Conservation (phyloP, 1,284 basidiomycete genomes). For the Golubevia pallescens region DNA sequence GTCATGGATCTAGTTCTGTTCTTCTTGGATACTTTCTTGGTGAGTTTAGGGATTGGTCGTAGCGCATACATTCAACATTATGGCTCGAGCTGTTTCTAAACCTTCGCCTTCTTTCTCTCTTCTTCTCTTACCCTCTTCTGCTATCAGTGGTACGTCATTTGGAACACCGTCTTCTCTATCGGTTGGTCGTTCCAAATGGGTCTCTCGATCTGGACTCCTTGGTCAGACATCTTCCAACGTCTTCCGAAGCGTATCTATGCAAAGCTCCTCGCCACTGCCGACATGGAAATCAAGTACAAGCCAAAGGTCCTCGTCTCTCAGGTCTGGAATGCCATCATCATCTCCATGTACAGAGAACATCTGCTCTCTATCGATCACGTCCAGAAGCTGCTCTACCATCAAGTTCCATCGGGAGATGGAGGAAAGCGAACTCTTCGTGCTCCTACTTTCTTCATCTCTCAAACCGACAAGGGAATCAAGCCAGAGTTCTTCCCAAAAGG, state of each 20-base stretch:
- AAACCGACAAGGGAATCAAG: conserved; percentile 60
- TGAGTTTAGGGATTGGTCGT: conserved; percentile 9
- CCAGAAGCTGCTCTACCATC: conserved; percentile 63
- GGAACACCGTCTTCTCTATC: conserved; percentile 64
- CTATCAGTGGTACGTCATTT: conserved; percentile 60
- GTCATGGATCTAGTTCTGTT: conserved; percentile 63
- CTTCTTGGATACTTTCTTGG: conserved; percentile 63
- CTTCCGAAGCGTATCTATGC: conserved; percentile 64
- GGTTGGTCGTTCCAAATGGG: conserved; percentile 63
- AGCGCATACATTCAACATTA: too few species aligned
- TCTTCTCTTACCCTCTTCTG: not conserved
- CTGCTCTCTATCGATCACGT: conserved; percentile 64
- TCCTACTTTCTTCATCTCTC: conserved; percentile 63
- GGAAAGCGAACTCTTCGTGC: conserved; percentile 64
- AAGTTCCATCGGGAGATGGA: conserved; percentile 60
- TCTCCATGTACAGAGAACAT: conserved; percentile 65
- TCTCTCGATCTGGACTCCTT: conserved; percentile 64
- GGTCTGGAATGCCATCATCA: conserved; percentile 65
- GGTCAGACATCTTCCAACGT: conserved; percentile 64
- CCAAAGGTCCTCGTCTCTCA: conserved; percentile 64
- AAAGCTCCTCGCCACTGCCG: conserved; percentile 61
- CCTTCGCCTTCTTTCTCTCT: not conserved
- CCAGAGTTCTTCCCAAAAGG: conserved; percentile 64
- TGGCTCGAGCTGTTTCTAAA: not conserved
- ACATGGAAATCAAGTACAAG: conserved; percentile 65